Evolutionary conservation across 495 filamentous ascomycete genomes (phyloP).

Genomic region (Aspergillus heteromorphus): DNA sequence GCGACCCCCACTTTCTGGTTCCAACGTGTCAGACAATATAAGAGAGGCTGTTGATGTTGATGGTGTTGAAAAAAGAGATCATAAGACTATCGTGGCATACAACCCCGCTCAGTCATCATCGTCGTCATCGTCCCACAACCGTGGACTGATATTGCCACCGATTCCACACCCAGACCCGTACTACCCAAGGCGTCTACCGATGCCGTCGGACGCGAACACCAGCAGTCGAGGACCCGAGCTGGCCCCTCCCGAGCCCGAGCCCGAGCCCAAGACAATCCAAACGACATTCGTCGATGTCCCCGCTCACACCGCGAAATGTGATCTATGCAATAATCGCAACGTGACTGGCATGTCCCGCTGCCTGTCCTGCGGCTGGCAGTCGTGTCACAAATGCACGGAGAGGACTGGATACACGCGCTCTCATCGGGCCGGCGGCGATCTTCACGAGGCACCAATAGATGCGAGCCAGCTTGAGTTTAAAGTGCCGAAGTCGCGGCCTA

Average conservation of each 20-base stretch:
- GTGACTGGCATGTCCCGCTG: slow-evolving; percentile 40
- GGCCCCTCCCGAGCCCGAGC: too few relatives aligned
- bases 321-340: slow-evolving; percentile 43
- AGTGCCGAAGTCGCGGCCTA: background rate
- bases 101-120: too few relatives aligned
- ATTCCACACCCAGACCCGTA: too few relatives aligned
- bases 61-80: too few relatives aligned
- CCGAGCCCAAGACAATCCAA: background rate
- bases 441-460: slow-evolving; percentile 3
- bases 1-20: too few relatives aligned
- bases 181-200: too few relatives aligned
- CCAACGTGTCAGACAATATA: too few relatives aligned
- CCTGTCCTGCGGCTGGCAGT: slow-evolving; percentile 37
- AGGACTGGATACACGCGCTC: slow-evolving; percentile 16
- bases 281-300: slow-evolving; percentile 27
- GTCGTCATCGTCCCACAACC: too few relatives aligned
- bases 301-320: slow-evolving; percentile 49
- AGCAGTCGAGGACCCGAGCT: background rate
- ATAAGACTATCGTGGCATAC: too few relatives aligned
- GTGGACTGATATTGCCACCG: too few relatives aligned
- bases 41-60: too few relatives aligned
- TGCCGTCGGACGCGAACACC: too few relatives aligned
- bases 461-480: background rate
- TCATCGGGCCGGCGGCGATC: slow-evolving; percentile 15
- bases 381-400: slow-evolving; percentile 35